Percentiles rank a stretch among this genome's conserved stretches.
These are phyloP conservation scores for Hsuehochloa calcarea DNA, from an alignment of 176 grass and related monocot genomes.

Conservation along the genomic window DNA sequence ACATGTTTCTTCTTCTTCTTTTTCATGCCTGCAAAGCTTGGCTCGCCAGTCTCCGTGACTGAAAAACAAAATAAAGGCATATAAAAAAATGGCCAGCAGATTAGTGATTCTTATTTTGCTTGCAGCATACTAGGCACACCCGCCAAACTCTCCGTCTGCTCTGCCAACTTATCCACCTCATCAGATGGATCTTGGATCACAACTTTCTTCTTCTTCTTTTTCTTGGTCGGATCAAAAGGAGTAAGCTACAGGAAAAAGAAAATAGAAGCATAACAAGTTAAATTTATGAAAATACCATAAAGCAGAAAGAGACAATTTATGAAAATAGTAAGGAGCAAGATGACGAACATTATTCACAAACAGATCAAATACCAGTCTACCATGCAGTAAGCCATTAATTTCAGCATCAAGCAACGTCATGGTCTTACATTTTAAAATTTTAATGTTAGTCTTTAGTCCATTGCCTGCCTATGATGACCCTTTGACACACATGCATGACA, in stretches of 20 bases:
- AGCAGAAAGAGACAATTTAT: too few species aligned
- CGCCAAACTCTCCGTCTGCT: conserved; percentile 65
- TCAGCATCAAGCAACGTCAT: not conserved
- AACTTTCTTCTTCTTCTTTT: conserved; percentile 99
- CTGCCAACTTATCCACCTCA: conserved; percentile 68
- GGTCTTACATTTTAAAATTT: not conserved
- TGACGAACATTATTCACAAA: not conserved
- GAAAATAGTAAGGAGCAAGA: not conserved
- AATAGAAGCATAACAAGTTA: not conserved
- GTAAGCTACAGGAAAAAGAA: conserved; percentile 42
- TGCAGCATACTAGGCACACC: conserved; percentile 10
- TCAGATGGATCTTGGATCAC: conserved; percentile 79
- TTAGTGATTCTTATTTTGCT: not conserved
- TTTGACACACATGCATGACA: not conserved
- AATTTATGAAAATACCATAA: not conserved
- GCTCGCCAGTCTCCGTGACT: conserved; percentile 59
- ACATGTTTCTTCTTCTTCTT: conserved; percentile 99
- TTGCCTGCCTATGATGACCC: not conserved
- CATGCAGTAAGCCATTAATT: not conserved
- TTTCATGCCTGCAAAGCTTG: conserved; percentile 75
- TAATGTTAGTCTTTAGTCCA: not conserved
- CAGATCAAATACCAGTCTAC: not conserved
- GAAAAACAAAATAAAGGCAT: conserved; percentile 10
- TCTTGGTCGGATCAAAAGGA: conserved; percentile 90
- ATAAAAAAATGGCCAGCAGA: conserved; percentile 4